Base-by-base conservation (phyloP, 106 monocot species). In the Dioscorea dumetorum region DNA sequence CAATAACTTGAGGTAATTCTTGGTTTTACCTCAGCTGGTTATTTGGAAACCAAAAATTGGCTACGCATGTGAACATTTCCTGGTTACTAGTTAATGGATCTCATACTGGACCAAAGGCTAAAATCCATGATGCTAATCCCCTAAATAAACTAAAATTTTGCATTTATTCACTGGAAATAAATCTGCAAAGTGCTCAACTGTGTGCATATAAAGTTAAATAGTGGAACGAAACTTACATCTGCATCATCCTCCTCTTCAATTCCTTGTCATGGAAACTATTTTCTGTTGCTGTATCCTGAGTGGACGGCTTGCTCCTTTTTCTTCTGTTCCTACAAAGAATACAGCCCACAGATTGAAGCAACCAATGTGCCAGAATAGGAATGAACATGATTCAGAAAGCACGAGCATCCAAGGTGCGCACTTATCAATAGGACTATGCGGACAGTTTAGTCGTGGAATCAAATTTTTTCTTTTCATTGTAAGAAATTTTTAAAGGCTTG, bases 241-340 rank as follows among this genome's bases (percentile, higher is more conserved):
- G 28, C 61, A 23, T 61, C 12, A 8, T 61, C n/a, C n/a, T n/a
- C n/a, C n/a, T n/a, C 4, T 57, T 5, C 61, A 61, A 22, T 21
- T 21, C 22, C 2, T 10, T 3, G 3, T 41, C 22, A 14, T 23
- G 24, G 14, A 23, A 1, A 21, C 28, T 22, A 61, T 61, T 61
- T 22, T 21, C 22, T 14, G 22, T 61, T 11, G 23, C 24, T 23
- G 22, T 14, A 21, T 61, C 61, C 20, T 61, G 61, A 21, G 24
- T 61, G 5, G 61, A 23, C 4, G 28, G 5, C 61, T 61, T 61
- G 61, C 57, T 72, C 51, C 71, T 74, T 60, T 68, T 78, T 67
- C 56, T 74, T 74, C 58, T 71, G 52, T 48, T 71, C 57, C 73
- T 74, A 61, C 33, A 33, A 56, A 73, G 3, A 70, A 59, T 72